These are phyloP conservation scores for Candida argentea DNA, from an alignment of 805 yeast species.

Conservation along the genomic window DNA sequence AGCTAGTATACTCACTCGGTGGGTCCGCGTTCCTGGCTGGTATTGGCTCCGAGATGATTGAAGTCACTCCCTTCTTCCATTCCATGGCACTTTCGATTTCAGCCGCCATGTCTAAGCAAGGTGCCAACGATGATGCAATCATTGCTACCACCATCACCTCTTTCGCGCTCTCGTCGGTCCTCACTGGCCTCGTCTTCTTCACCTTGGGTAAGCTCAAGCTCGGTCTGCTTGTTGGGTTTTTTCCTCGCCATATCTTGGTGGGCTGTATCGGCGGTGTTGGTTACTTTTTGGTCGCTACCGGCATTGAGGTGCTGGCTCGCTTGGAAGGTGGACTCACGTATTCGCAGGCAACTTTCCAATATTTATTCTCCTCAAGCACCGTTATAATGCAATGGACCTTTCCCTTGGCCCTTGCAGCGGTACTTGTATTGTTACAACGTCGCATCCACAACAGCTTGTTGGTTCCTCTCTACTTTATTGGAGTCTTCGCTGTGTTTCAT, in stretches of 20 bases:
- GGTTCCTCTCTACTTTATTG: conserved; percentile 72
- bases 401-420: conserved; percentile 55
- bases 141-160: conserved; percentile 82
- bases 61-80: conserved; percentile 97
- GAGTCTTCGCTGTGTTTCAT: conserved; percentile 63
- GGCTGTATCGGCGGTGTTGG: conserved; percentile 99
- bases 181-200: conserved; percentile 80
- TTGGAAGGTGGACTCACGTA: conserved; percentile 66
- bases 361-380: conserved; percentile 32
- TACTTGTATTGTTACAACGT: conserved; percentile 50
- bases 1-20: conserved; percentile 79
- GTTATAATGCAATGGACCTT: conserved; percentile 46
- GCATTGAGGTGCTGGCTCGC: conserved; percentile 82
- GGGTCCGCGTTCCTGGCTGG: conserved; percentile 85
- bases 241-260: conserved; percentile 90
- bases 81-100: conserved; percentile 78
- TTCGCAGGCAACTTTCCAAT: conserved; percentile 42
- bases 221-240: conserved; percentile 86
- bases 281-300: conserved; percentile 81
- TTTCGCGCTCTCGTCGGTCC: conserved; percentile 70
- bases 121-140: conserved; percentile 38
- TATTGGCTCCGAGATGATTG: conserved; percentile 98
- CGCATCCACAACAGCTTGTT: conserved; percentile 54
- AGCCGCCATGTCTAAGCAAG: conserved; percentile 40
- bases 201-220: conserved; percentile 66